These are phyloP conservation scores for Erodium moschatum DNA, from an alignment of 441 rosid species.

Conservation along the genomic window DNA sequence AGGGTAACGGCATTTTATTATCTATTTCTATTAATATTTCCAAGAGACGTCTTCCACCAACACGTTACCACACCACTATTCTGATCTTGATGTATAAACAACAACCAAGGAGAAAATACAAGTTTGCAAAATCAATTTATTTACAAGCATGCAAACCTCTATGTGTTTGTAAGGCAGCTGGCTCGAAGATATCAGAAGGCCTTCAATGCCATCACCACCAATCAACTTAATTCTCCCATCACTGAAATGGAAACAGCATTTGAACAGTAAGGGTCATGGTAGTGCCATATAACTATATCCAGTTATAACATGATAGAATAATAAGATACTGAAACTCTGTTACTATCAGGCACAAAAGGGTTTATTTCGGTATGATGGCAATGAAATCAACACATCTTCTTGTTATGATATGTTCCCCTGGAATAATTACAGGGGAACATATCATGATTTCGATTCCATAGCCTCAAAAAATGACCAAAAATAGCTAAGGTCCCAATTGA, in stretches of 20 bases:
- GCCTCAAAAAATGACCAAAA: background rate
- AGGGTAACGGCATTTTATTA: too few species aligned
- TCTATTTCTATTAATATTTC: too few species aligned
- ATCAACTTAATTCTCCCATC: conserved; percentile 67
- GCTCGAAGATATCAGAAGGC: conserved; percentile 49
- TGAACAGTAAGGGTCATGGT: too few species aligned
- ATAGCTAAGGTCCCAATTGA: background rate
- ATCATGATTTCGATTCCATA: background rate
- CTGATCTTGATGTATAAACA: background rate
- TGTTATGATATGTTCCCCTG: background rate
- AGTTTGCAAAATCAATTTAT: background rate
- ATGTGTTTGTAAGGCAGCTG: conserved; percentile 47
- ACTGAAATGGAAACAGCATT: conserved; percentile 15
- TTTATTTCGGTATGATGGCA: background rate
- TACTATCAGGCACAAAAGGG: background rate
- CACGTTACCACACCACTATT: background rate
- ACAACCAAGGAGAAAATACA: background rate
- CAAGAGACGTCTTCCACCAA: background rate
- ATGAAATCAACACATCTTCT: background rate
- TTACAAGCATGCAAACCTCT: conserved; percentile 35
- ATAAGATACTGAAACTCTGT: background rate
- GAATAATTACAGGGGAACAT: too few species aligned
- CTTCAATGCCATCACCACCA: conserved; percentile 56
- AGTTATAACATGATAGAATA: conserved; percentile 36
- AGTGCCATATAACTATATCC: conserved; percentile 27